These are phyloP conservation scores for Trametes elegans DNA, from an alignment of 768 basidiomycete species.

Conservation along the genomic window DNA sequence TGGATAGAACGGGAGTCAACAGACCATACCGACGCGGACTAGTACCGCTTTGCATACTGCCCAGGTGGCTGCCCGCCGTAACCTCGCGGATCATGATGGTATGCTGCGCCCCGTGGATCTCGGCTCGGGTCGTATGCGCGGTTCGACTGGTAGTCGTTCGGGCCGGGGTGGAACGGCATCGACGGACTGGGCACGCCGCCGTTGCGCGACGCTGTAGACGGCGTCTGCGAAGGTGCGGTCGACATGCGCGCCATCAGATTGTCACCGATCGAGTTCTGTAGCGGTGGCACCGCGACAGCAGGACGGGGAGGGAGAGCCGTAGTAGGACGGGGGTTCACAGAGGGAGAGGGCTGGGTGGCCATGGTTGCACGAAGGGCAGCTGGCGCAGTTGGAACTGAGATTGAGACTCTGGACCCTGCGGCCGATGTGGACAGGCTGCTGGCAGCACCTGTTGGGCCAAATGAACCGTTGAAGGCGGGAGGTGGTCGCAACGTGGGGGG, in stretches of 20 bases:
- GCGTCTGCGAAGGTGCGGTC: not conserved
- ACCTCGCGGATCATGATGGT: not conserved
- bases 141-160: not conserved
- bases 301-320: not conserved
- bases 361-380: not conserved
- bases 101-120: not conserved
- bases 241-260: slow-evolving; percentile 9
- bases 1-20: too few relatives aligned
- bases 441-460: not conserved
- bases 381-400: not conserved
- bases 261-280: slow-evolving; percentile 2
- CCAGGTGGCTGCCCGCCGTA: not conserved
- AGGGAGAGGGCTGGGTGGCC: not conserved
- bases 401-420: not conserved
- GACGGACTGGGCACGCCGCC: not conserved
- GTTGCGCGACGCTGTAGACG: not conserved
- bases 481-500: not conserved
- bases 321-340: not conserved
- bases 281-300: not conserved
- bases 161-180: not conserved
- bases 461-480: not conserved
- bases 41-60: not conserved
- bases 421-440: not conserved
- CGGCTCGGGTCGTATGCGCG: not conserved
- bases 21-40: too few relatives aligned